Conservation (phyloP, 306 rosid genomes). For the Cucumis melo region DNA sequence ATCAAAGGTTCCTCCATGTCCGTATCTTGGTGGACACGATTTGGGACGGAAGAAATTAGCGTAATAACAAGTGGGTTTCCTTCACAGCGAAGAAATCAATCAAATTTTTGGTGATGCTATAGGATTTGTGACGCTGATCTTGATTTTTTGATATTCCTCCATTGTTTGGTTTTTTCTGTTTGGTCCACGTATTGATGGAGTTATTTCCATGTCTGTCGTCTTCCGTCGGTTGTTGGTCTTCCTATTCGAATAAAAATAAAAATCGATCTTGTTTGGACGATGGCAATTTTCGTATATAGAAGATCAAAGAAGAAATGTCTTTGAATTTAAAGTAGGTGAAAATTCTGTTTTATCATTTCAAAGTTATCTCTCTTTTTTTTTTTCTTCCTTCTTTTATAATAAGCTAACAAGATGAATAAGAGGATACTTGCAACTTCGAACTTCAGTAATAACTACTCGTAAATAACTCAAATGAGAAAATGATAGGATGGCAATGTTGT, state of each 20-base stretch:
- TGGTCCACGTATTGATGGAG: background rate
- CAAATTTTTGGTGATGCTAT: background rate
- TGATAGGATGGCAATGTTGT: no score
- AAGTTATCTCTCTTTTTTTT: no score
- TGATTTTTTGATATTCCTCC: background rate
- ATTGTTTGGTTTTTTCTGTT: background rate
- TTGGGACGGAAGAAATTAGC: background rate
- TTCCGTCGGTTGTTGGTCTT: background rate
- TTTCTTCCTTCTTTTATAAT: no score
- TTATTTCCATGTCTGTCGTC: background rate
- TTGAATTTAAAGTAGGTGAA: no score
- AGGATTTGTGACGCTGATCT: background rate
- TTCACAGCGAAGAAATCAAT: constrained; percentile 16
- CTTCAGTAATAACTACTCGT: no score
- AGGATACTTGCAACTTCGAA: no score
- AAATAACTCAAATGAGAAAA: no score
- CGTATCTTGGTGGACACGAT: background rate
- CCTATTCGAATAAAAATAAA: background rate
- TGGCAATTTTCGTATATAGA: background rate
- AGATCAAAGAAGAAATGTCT: background rate
- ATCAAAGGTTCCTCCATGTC: constrained; percentile 67
- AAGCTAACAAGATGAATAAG: no score
- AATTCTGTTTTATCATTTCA: no score
- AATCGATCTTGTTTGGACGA: background rate
- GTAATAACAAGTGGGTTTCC: constrained; percentile 5